A percentile compares a stretch with the other conserved stretches of the same genome.
Evolutionary conservation across 2,329 filamentous ascomycete species (phyloP).

Genomic region (Rasamsonia emersonii): DNA sequence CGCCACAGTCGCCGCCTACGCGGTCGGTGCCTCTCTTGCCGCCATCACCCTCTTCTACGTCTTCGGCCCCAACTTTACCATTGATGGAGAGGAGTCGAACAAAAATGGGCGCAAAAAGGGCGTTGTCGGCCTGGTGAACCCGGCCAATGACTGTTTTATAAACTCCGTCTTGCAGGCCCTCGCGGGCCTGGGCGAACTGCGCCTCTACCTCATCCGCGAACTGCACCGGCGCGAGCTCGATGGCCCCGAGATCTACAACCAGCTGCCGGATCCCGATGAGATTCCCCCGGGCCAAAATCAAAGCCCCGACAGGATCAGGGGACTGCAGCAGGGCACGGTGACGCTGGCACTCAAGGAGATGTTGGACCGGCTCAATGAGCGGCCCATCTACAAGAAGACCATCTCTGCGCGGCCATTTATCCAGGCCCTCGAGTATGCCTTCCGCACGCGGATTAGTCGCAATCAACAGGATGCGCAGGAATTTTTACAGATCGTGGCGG

Average conservation of each 20-base stretch:
- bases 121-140: constrained; percentile 80
- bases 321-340: constrained; percentile 70
- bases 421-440: constrained; percentile 71
- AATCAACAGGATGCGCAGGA: constrained; percentile 98
- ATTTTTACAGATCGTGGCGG: constrained; percentile 87
- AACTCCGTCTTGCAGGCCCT: constrained; percentile 93
- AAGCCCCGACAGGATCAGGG: constrained; percentile 42
- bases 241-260: constrained; percentile 64
- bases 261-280: constrained; percentile 43
- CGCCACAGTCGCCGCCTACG: constrained; percentile 80
- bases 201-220: constrained; percentile 86
- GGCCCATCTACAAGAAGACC: constrained; percentile 87
- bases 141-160: constrained; percentile 94
- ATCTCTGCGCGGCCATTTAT: constrained; percentile 85
- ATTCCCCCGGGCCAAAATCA: constrained; percentile 17
- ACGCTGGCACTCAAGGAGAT: constrained; percentile 87
- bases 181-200: constrained; percentile 79
- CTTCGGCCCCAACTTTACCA: constrained; percentile 92
- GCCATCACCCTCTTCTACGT: constrained; percentile 94
- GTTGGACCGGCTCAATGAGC: constrained; percentile 83
- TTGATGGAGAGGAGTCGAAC: constrained; percentile 66
- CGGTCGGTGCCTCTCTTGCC: constrained; percentile 87
- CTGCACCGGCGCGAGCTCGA: constrained; percentile 76
- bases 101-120: constrained; percentile 65
- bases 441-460: constrained; percentile 80